Evolutionary conservation across 2,329 filamentous ascomycete genomes (phyloP).

Genomic region (Colletotrichum sp.): DNA sequence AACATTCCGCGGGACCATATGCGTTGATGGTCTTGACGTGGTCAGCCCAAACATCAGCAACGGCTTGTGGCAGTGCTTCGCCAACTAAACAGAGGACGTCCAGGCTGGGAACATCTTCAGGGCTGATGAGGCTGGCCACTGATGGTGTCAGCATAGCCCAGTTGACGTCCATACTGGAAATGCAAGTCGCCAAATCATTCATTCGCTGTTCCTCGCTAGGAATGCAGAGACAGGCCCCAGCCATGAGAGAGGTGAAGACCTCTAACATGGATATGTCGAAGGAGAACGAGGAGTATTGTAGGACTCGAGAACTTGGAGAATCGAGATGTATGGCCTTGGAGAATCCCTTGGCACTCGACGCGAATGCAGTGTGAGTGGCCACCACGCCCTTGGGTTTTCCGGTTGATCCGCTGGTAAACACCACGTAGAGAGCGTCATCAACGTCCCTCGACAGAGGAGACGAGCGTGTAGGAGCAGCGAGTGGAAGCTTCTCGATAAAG

Average conservation of each 20-base stretch:
- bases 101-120: constrained; percentile 3
- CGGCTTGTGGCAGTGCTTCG: constrained; percentile 13
- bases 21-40: constrained; percentile 5
- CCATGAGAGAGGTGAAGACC: constrained; percentile 39
- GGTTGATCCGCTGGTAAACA: constrained; percentile 12
- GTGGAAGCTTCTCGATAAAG: background rate
- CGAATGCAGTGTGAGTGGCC: background rate
- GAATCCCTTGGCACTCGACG: background rate
- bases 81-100: constrained; percentile 11
- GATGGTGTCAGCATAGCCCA: constrained; percentile 22
- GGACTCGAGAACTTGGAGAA: constrained; percentile 17
- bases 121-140: constrained; percentile 1
- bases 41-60: constrained; percentile 23
- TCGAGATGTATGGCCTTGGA: constrained; percentile 1
- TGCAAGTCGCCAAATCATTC: constrained; percentile 27
- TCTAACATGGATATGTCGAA: constrained; percentile 47
- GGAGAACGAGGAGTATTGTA: constrained; percentile 43
- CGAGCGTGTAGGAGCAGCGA: background rate
- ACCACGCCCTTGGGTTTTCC: constrained; percentile 17
- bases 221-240: constrained; percentile 41
- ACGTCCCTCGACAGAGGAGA: background rate
- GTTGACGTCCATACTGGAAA: background rate
- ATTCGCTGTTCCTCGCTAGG: constrained; percentile 40
- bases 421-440: background rate
- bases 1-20: constrained; percentile 26